Evolutionary conservation across 768 basidiomycete species (phyloP).

Genomic region (Naematelia encephala): DNA sequence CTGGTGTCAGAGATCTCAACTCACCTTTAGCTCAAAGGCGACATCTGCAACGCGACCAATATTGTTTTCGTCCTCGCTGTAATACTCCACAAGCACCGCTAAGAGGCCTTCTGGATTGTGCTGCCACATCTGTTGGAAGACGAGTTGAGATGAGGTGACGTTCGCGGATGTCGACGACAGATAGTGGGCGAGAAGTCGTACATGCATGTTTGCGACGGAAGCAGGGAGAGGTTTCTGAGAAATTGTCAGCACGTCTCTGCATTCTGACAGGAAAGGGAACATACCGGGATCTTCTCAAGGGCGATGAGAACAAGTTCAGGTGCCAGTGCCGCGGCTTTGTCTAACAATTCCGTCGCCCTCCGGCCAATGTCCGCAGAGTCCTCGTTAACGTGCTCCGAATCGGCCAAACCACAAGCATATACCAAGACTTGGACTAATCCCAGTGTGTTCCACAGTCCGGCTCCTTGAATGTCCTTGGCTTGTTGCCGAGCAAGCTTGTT

Average conservation of each 20-base stretch:
- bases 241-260: slow-evolving; percentile 48
- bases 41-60: slow-evolving; percentile 93
- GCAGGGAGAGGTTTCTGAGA: slow-evolving; percentile 77
- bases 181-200: slow-evolving; percentile 82
- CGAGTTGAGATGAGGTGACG: slow-evolving; percentile 90
- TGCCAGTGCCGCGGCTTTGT: slow-evolving; percentile 87
- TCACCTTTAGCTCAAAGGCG: slow-evolving; percentile 86
- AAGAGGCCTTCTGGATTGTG: slow-evolving; percentile 81
- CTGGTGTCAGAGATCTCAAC: slow-evolving; percentile 22
- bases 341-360: slow-evolving; percentile 84
- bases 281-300: slow-evolving; percentile 78
- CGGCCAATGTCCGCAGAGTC: slow-evolving; percentile 67
- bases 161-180: slow-evolving; percentile 59
- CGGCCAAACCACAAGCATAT: slow-evolving; percentile 53
- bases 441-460: slow-evolving; percentile 89
- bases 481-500: slow-evolving; percentile 71
- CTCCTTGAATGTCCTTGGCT: slow-evolving; percentile 77
- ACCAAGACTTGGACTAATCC: slow-evolving; percentile 86
- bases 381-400: slow-evolving; percentile 24
- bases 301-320: slow-evolving; percentile 94
- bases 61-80: slow-evolving; percentile 85
- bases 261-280: slow-evolving; percentile 49
- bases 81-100: slow-evolving; percentile 84
- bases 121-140: slow-evolving; percentile 96
- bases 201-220: slow-evolving; percentile 79